Evolutionary conservation across 2,329 filamentous ascomycete species (phyloP), one percentile per base, ranked within the genome.

Genomic region (Colletotrichum echinochloae): DNA sequence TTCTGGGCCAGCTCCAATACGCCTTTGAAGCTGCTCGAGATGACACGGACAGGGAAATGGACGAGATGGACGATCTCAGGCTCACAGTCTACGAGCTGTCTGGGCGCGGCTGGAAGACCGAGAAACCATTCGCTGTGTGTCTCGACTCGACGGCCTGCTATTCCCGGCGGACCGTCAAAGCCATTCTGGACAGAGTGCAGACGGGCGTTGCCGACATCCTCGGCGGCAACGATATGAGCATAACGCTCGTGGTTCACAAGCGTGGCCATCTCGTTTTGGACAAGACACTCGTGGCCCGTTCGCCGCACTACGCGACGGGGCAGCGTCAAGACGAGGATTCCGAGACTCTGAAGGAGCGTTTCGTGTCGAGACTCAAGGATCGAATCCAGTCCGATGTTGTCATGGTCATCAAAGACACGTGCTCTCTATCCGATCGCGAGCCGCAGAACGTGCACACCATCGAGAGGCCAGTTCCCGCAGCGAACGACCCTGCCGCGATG

Each of bases 251-350:
- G 3, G 83, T 84, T 8, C 80, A 85, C 73, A 88, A 88, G 74
- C 82, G 86, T 52, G 86, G 86, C 0, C 86, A 88, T 66, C 81
- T 86, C 28, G 81, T 88, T 18, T 70, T 87, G n/a, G 83, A 86
- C 75, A 85, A 85, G 73, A 82, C 82, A 6, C 77, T 87, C 11
- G 79, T 83, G 16, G 81, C 83, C n/a, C 74, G 65, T 63, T 62
- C 72, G 52, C 68, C 68, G 11, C 55, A 55, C 64, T 71, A 71
- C 52, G 68, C 68, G n/a, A 71, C 68, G 37, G 68, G 68, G 33
- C 68, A 71, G 30, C 64, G 68, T 59, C 64, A 71, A 63, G 81
- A 79, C 69, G 60, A 77, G 5, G 76, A 78, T 16, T 75, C 73
- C 9, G 80, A 82, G 41, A 76, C 82, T 16, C 81, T 83, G 67